These are phyloP conservation scores for Pulveroboletus frians DNA, from an alignment of 768 basidiomycete genomes.

Conservation along the genomic window DNA sequence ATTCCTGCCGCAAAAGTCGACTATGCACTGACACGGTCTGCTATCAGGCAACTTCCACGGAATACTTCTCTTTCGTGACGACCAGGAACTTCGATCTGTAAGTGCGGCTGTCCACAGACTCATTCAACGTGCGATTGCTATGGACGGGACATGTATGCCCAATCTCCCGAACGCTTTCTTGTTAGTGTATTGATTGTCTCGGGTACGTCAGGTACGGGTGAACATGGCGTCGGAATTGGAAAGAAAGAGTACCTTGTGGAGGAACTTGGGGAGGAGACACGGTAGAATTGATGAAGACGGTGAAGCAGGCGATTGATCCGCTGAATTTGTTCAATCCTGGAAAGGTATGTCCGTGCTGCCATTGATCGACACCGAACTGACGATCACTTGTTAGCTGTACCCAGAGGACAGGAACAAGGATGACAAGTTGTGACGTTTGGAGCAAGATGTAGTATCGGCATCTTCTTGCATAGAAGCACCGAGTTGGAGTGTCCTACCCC, in stretches of 20 bases:
- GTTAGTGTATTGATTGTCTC: neutral
- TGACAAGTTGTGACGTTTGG: neutral
- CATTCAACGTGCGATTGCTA: conserved; percentile 61
- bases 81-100: conserved; percentile 52
- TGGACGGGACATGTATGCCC: conserved; percentile 71
- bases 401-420: conserved; percentile 6
- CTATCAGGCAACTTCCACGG: conserved; percentile 41
- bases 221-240: conserved; percentile 85
- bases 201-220: conserved; percentile 58
- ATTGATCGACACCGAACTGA: neutral
- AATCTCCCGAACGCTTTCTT: neutral
- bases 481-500: neutral
- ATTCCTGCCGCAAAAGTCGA: conserved; percentile 24
- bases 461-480: no score
- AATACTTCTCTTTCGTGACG: conserved; percentile 53
- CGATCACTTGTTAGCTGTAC: conserved; percentile 12
- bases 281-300: conserved; percentile 77
- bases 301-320: conserved; percentile 79
- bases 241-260: conserved; percentile 77
- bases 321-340: conserved; percentile 82
- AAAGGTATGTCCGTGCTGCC: conserved; percentile 39
- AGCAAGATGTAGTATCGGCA: neutral
- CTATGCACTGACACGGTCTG: neutral
- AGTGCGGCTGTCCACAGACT: conserved; percentile 63
- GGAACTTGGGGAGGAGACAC: conserved; percentile 84